Conservation (phyloP, 352 stramenopile species). For the Phytophthora citricola region DNA sequence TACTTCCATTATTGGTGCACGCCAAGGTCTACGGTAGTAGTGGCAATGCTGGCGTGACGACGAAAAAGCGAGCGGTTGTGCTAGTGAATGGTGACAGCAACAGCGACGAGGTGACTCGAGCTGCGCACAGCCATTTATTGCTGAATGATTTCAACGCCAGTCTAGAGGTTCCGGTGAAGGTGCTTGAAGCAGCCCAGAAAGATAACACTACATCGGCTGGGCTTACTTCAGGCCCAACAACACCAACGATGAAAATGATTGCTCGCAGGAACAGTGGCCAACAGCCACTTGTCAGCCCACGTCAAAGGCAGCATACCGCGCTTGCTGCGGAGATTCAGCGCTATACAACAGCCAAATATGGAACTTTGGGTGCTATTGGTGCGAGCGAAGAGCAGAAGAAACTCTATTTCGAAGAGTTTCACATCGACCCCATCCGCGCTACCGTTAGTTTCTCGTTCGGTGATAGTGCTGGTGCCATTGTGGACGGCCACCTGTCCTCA, state of each 20-base stretch:
- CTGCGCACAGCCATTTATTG: constrained; percentile 57
- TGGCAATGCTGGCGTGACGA: constrained; percentile 16
- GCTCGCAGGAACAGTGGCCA: constrained; percentile 30
- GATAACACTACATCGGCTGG: constrained; percentile 57
- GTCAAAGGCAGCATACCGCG: constrained; percentile 36
- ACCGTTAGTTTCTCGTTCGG: constrained; percentile 89
- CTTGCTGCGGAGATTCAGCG: constrained; percentile 47
- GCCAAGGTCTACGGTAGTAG: constrained; percentile 49
- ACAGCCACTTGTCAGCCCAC: constrained; percentile 21
- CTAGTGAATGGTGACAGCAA: constrained; percentile 32
- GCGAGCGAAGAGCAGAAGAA: constrained; percentile 79
- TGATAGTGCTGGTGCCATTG: constrained; percentile 66
- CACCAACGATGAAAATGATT: constrained; percentile 38
- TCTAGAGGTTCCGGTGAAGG: constrained; percentile 72
- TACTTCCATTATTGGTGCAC: constrained; percentile 72
- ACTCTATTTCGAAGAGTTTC: constrained; percentile 91
- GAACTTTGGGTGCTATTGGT: constrained; percentile 38
- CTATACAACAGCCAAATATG: constrained; percentile 36
- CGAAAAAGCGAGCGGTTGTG: constrained; percentile 35
- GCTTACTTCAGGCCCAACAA: constrained; percentile 40
- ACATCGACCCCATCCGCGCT: constrained; percentile 83
- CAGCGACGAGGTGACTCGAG: constrained; percentile 39
- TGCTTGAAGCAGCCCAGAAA: constrained; percentile 75
- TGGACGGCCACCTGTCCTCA: constrained; percentile 57
- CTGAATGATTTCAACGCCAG: constrained; percentile 80